Percentiles rank a stretch among this genome's conserved stretches.
phyloP scores from a whole-genome alignment of 2,329 filamentous ascomycete species.

The Fusarium albosuccineum region DNA sequence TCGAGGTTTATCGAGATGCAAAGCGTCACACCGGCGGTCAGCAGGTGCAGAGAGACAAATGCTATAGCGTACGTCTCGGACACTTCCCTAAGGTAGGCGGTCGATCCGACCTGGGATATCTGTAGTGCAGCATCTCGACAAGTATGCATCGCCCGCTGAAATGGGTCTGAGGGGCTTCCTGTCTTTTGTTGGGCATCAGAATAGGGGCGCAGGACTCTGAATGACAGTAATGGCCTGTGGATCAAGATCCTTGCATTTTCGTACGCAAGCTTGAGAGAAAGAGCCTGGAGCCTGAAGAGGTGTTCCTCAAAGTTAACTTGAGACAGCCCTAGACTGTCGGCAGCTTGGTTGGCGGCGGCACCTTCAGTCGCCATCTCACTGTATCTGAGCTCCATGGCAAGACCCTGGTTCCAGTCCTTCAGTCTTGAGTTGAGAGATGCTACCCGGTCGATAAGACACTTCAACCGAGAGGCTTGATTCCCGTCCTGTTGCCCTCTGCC shows the following conservation, averaged over 20 bases:
- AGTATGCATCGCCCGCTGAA: slow-evolving; percentile 17
- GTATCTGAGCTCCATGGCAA: slow-evolving; percentile 8
- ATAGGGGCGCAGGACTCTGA: background rate
- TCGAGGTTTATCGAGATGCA: slow-evolving; percentile 40
- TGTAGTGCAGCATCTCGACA: slow-evolving; percentile 43
- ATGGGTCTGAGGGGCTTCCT: slow-evolving; percentile 22
- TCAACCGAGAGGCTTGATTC: background rate
- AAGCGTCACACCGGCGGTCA: slow-evolving; percentile 44
- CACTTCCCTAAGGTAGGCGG: slow-evolving; percentile 23
- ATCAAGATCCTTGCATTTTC: slow-evolving; percentile 51
- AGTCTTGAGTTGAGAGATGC: background rate
- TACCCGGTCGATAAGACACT: slow-evolving; percentile 3
- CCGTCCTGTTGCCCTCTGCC: background rate
- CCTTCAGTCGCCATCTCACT: background rate
- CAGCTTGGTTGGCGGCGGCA: background rate
- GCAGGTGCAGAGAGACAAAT: slow-evolving; percentile 43
- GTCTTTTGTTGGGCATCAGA: background rate
- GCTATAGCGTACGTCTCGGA: slow-evolving; percentile 43
- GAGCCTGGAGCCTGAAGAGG: slow-evolving; percentile 49
- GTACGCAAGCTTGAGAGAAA: slow-evolving; percentile 50
- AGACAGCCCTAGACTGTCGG: background rate
- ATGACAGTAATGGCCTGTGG: slow-evolving; percentile 38
- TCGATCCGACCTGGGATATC: slow-evolving; percentile 33
- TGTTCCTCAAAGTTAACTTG: slow-evolving; percentile 23
- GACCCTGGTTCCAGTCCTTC: background rate